A percentile compares a stretch with the other conserved stretches of the same genome.
Conservation (phyloP, 352 stramenopile species). For the Phytophthora chlamydospora region DNA sequence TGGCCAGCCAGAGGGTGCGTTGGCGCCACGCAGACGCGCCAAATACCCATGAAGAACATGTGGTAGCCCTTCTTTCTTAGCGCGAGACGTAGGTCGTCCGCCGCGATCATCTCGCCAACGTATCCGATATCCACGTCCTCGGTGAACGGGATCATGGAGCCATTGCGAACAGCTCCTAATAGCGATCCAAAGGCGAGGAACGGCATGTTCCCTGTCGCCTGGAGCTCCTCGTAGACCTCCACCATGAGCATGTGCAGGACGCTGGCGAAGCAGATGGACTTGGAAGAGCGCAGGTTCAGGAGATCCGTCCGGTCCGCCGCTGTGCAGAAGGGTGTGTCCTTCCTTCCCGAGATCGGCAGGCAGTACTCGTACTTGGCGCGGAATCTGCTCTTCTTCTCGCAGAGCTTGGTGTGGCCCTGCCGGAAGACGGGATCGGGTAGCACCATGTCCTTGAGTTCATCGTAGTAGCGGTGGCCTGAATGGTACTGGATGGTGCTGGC, state of each 20-base stretch:
- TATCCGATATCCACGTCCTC: slow-evolving; percentile 58
- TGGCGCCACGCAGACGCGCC: slow-evolving; percentile 43
- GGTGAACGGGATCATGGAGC: slow-evolving; percentile 55
- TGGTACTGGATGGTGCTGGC: slow-evolving; percentile 22
- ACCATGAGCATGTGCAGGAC: slow-evolving; percentile 60
- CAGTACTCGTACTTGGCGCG: slow-evolving; percentile 38
- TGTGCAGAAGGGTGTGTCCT: slow-evolving; percentile 48
- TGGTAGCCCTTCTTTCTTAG: slow-evolving; percentile 51
- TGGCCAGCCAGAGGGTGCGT: slow-evolving; percentile 41
- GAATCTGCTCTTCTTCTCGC: slow-evolving; percentile 17
- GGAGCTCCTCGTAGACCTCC: slow-evolving; percentile 56
- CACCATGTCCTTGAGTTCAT: slow-evolving; percentile 7
- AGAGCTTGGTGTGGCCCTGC: slow-evolving; percentile 26
- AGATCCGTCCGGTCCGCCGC: slow-evolving; percentile 52
- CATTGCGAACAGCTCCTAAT: slow-evolving; percentile 52
- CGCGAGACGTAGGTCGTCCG: slow-evolving; percentile 6
- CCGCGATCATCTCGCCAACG: slow-evolving; percentile 15
- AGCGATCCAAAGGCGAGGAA: slow-evolving; percentile 51
- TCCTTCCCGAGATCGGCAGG: slow-evolving; percentile 51
- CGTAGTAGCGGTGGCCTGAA: slow-evolving; percentile 18
- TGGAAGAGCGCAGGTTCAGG: slow-evolving; percentile 21
- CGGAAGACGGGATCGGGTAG: slow-evolving; percentile 30
- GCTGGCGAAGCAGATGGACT: slow-evolving; percentile 54
- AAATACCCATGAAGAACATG: slow-evolving; percentile 46
- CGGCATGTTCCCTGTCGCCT: slow-evolving; percentile 29